Conservation (phyloP, 2,329 filamentous ascomycete genomes). For the Colletotrichum orbiculare region DNA sequence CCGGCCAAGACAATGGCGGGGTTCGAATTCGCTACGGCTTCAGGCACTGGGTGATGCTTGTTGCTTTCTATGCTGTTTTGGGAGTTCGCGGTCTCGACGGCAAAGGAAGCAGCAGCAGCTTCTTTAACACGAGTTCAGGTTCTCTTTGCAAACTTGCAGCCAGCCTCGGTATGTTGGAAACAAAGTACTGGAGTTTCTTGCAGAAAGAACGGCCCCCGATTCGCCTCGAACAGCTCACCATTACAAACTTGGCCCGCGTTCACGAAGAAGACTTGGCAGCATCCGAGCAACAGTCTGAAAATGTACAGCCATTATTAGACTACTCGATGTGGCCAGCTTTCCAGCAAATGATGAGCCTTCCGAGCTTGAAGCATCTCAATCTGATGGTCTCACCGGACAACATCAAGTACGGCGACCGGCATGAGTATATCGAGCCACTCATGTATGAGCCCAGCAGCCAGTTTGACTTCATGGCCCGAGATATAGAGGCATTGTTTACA, state of each 20-base stretch:
- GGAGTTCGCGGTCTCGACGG: not conserved
- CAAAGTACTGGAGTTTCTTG: not conserved
- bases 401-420: too few relatives aligned
- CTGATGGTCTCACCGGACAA: constrained; percentile 5
- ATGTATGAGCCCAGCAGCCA: not conserved
- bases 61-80: constrained; percentile 1
- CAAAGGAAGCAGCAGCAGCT: not conserved
- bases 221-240: not conserved
- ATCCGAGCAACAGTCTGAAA: not conserved
- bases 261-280: not conserved
- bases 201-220: not conserved
- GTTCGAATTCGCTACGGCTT: not conserved
- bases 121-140: not conserved
- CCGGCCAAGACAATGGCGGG: not conserved
- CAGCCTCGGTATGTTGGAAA: not conserved
- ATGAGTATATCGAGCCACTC: not conserved
- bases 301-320: not conserved
- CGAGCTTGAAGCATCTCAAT: constrained; percentile 1
- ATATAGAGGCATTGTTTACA: constrained; percentile 41
- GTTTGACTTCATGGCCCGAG: constrained; percentile 29
- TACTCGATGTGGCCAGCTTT: not conserved
- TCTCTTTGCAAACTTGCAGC: not conserved
- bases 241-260: not conserved
- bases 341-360: not conserved
- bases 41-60: constrained; percentile 5